A percentile compares a stretch with the other conserved stretches of the same genome.
Evolutionary conservation across 805 yeast species (phyloP).

Genomic region (Saccharomyces cerevisiae): DNA sequence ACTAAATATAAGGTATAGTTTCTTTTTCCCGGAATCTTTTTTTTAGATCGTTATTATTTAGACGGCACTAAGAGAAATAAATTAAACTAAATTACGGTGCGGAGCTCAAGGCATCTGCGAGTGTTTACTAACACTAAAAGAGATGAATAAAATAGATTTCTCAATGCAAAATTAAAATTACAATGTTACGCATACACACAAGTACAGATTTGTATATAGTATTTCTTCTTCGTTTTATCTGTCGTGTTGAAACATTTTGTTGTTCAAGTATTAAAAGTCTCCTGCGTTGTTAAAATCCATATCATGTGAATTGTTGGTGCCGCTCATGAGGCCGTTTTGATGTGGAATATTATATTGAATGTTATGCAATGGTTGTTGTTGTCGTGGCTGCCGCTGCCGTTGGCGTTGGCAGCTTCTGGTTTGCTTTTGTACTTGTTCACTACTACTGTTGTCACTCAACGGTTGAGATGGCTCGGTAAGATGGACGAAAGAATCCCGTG

Average conservation of each 20-base stretch:
- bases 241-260: background rate
- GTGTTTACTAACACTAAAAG: background rate
- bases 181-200: background rate
- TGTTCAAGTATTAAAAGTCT: background rate
- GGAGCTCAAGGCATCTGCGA: background rate
- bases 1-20: background rate
- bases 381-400: conserved; percentile 3
- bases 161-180: background rate
- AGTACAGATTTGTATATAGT: background rate
- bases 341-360: background rate
- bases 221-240: background rate
- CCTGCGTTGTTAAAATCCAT: background rate
- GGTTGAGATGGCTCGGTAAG: background rate
- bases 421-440: background rate
- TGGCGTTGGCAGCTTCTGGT: conserved; percentile 5
- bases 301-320: background rate
- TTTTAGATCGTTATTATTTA: background rate
- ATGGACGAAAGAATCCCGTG: conserved; percentile 1
- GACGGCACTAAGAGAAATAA: background rate
- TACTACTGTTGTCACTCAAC: background rate
- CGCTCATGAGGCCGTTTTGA: background rate
- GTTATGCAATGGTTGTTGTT: conserved; percentile 6
- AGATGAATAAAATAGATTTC: background rate
- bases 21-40: background rate
- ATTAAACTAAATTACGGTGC: background rate